Base-by-base conservation (phyloP, 495 filamentous ascomycete genomes). In the Penicillium daleae region DNA sequence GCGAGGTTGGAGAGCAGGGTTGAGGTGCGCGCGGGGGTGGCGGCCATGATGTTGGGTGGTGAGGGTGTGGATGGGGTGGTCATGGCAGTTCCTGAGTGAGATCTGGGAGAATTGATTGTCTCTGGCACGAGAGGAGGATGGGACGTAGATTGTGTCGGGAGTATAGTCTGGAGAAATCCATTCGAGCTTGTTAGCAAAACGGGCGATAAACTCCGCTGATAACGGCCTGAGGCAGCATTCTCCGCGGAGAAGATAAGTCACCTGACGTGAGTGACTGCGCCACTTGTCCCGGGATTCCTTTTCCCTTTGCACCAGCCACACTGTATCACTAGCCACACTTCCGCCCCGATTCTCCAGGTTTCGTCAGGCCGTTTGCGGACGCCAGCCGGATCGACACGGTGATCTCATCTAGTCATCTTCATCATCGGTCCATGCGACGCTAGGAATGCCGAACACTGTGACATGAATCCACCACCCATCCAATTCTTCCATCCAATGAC, bases 1-100 rank as follows among this genome's bases (percentile, higher is more conserved):
- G 68, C 56, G 37, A 81, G 68, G 65, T 81, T 81, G 53, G 74
- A 56, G 59, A 80, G 61, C 21, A 81, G 77, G 6, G 73, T 69
- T 24, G 72, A 52, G 52, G 76, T 71, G 51, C 79, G 76, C 53
- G 77, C 55, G 39, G 76, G 71, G 58, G 71, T 74, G 65, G 76
- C 49, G 65, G 75, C 56, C 74, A 77, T 78, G 63, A 69, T 67
- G 29, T n/a, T n/a, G 55, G 62, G 61, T 54, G 56, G 60, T 62
- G 35, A 19, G 27, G 56, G 50, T 44, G 62, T 52, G 24, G 59
- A 39, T 66, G 67, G 54, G 26, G 51, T 69, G 40, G 70, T 70
- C 64, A 74, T 75, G 60, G 59, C 59, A 57, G 24, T 53, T n/a
- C n/a, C n/a, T n/a, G n/a, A n/a, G n/a, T n/a, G n/a, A n/a, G n/a